phyloP scores from a whole-genome alignment of 495 filamentous ascomycete genomes.

The Bathelium albidoporum region DNA sequence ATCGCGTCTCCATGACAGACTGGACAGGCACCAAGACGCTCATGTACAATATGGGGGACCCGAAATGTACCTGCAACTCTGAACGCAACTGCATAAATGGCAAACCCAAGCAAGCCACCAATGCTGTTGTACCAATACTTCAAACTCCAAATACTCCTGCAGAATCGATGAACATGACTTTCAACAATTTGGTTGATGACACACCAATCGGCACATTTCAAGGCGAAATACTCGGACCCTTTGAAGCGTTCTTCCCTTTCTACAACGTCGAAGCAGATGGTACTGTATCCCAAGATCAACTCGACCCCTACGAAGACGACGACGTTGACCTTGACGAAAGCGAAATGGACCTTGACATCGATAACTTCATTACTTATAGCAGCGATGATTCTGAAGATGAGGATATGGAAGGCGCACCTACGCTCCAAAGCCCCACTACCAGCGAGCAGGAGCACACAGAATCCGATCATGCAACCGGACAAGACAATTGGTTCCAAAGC shows the following conservation, averaged over 20 bases:
- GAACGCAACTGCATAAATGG: neutral
- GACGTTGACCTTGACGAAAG: neutral
- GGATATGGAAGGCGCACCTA: neutral
- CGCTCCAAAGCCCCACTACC: neutral
- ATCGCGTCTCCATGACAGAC: neutral
- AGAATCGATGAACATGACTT: slow-evolving; percentile 3
- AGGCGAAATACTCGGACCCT: neutral
- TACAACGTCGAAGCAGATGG: neutral
- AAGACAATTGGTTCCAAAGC: neutral
- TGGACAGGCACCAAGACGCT: neutral
- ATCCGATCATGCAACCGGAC: neutral
- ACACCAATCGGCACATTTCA: neutral
- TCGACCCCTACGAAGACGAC: neutral
- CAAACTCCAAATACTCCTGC: slow-evolving; percentile 3
- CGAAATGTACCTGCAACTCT: neutral
- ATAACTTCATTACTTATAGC: neutral
- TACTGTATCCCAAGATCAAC: neutral
- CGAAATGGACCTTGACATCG: neutral
- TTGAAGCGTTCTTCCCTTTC: slow-evolving; percentile 1
- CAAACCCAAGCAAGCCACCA: neutral
- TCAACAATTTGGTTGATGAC: neutral
- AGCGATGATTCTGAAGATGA: neutral
- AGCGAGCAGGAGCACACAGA: neutral
- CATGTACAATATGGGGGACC: slow-evolving; percentile 1
- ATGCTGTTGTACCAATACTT: neutral